Conservation (phyloP, 2,329 filamentous ascomycete species). For the Ambrosiella xylebori region DNA sequence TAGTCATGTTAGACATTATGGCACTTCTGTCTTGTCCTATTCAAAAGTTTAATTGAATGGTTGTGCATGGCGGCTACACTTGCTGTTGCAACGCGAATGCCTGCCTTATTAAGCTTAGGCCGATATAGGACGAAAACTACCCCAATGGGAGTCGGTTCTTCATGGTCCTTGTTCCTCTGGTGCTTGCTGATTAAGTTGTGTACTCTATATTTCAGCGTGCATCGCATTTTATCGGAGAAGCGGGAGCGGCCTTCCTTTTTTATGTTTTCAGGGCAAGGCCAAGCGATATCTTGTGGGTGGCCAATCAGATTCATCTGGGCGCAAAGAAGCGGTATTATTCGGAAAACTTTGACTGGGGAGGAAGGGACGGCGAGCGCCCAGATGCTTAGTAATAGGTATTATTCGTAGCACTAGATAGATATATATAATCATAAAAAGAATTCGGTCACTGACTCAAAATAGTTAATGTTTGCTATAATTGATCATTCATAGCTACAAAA, state of each 20-base stretch:
- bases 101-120: constrained; percentile 6
- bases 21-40: no score
- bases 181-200: constrained; percentile 8
- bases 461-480: no score
- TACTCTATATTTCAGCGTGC: neutral
- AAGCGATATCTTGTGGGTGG: constrained; percentile 8
- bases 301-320: neutral
- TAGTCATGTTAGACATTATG: no score
- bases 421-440: no score
- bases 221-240: neutral
- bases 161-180: constrained; percentile 13
- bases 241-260: constrained; percentile 12
- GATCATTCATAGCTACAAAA: no score
- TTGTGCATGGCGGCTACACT: constrained; percentile 1
- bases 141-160: constrained; percentile 10
- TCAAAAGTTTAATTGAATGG: neutral
- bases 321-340: neutral
- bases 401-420: no score
- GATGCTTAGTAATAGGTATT: no score
- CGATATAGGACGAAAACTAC: constrained; percentile 13
- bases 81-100: neutral
- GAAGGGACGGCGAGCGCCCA: no score
- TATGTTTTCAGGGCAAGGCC: constrained; percentile 7
- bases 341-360: neutral
- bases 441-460: no score